A percentile compares a stretch with the other conserved stretches of the same genome.
Conservation (phyloP, 306 rosid species). For the Corylus americana region DNA sequence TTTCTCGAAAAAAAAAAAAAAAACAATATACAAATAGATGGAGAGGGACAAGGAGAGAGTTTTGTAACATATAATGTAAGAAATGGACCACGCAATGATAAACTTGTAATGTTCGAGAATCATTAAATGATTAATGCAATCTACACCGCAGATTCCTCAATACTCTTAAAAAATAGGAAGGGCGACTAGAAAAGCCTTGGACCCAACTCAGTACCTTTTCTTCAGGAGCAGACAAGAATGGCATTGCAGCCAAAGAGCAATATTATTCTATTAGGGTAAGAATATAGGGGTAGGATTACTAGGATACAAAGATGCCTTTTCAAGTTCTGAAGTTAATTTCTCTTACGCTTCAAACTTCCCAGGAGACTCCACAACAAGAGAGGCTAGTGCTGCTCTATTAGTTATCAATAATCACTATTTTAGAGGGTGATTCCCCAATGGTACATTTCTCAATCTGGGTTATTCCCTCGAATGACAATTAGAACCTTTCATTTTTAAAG, state of each 20-base stretch:
- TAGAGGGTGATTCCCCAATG: too few species aligned
- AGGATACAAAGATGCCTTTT: constrained; percentile 2
- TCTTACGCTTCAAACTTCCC: too few species aligned
- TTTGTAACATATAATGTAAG: not conserved
- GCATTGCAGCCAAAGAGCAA: constrained; percentile 13
- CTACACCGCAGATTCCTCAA: constrained; percentile 2
- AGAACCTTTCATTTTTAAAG: too few species aligned
- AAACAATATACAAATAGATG: not conserved
- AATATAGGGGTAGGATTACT: not conserved
- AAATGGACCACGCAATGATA: not conserved
- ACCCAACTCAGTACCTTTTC: constrained; percentile 20
- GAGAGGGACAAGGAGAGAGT: not conserved
- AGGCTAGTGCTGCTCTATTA: too few species aligned
- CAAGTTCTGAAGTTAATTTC: not conserved
- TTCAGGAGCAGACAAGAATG: constrained; percentile 19
- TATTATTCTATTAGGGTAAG: constrained; percentile 2
- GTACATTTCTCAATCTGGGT: too few species aligned
- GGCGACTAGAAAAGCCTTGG: not conserved
- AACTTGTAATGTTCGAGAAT: constrained; percentile 9
- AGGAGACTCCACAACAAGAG: too few species aligned
- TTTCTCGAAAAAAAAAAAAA: too few species aligned
- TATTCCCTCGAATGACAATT: too few species aligned
- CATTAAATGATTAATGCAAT: constrained; percentile 11
- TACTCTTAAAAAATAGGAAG: too few species aligned
- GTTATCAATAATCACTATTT: too few species aligned